Conservation (phyloP, 768 basidiomycete species). For the Leccinum subtestaceum region DNA sequence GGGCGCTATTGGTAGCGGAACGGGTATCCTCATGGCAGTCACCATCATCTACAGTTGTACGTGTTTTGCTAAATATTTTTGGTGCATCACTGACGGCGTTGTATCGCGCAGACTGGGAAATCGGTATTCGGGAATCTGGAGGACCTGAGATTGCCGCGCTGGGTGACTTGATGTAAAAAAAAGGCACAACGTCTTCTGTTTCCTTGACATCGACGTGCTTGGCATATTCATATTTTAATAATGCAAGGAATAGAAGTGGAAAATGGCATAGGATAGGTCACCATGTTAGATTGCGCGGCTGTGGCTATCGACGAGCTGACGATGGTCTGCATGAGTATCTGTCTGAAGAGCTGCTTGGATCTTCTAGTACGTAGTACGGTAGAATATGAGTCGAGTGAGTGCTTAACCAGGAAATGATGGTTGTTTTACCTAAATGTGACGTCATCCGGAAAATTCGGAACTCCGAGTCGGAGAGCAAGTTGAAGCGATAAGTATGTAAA, state of each 20-base stretch:
- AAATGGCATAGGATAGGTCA: slow-evolving; percentile 2
- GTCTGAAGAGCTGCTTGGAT: background rate
- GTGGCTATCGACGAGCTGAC: background rate
- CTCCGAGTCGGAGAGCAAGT: no score
- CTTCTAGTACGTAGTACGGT: background rate
- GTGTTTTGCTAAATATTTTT: slow-evolving; percentile 1
- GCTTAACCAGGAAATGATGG: background rate
- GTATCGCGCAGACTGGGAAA: slow-evolving; percentile 76
- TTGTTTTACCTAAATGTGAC: no score
- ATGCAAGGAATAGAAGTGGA: background rate
- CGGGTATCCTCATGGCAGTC: slow-evolving; percentile 96
- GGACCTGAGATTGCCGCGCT: slow-evolving; percentile 82
- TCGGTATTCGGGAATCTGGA: slow-evolving; percentile 76
- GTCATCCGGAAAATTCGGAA: no score
- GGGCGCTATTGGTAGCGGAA: slow-evolving; percentile 94
- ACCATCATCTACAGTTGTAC: slow-evolving; percentile 89
- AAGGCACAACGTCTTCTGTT: background rate
- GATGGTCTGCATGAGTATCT: background rate
- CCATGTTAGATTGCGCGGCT: background rate
- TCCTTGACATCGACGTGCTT: slow-evolving; percentile 1
- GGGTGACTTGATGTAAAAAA: slow-evolving; percentile 65
- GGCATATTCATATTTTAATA: slow-evolving; percentile 1
- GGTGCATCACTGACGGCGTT: background rate
- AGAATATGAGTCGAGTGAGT: background rate
- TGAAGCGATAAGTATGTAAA: no score